Conservation (phyloP, 345 rosid genomes). For the Viola odorata region DNA sequence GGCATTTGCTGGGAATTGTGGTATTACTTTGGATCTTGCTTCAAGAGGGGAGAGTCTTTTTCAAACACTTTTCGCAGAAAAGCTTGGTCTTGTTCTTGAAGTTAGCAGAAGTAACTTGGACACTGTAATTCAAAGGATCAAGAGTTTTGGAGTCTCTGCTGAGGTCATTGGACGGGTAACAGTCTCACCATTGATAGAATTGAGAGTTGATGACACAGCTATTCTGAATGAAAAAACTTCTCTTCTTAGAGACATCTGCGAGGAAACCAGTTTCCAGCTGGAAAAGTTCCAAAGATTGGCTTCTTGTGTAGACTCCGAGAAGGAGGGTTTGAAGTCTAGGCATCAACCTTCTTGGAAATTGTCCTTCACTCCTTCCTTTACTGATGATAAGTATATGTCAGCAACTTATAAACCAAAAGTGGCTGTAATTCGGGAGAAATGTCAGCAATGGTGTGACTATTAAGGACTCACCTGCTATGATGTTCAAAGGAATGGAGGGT, state of each 20-base stretch:
- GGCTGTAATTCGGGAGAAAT: conserved; percentile 83
- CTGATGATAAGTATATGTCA: conserved; percentile 52
- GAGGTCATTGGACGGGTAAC: conserved; percentile 76
- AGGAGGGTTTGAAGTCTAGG: conserved; percentile 73
- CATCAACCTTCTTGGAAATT: conserved; percentile 68
- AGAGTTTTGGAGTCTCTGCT: conserved; percentile 36
- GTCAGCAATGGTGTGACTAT: conserved; percentile 36
- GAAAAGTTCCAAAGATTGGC: conserved; percentile 76
- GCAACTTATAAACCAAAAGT: conserved; percentile 69
- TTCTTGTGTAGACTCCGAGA: conserved; percentile 79
- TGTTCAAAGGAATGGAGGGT: conserved; percentile 50
- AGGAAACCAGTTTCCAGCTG: conserved; percentile 81
- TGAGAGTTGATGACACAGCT: conserved; percentile 55
- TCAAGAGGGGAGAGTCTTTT: conserved; percentile 61
- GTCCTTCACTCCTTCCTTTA: conserved; percentile 63
- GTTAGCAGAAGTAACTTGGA: conserved; percentile 57
- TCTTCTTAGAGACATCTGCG: conserved; percentile 81
- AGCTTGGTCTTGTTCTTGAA: conserved; percentile 81
- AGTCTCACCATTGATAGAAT: conserved; percentile 39
- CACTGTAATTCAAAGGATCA: conserved; percentile 47
- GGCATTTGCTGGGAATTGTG: conserved; percentile 92
- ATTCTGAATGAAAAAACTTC: conserved; percentile 57
- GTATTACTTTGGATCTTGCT: conserved; percentile 47
- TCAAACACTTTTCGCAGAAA: conserved; percentile 62
- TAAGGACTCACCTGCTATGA: conserved; percentile 72